Base-by-base conservation (phyloP, 129 eudicot genomes). In the Saussurea involucrata region DNA sequence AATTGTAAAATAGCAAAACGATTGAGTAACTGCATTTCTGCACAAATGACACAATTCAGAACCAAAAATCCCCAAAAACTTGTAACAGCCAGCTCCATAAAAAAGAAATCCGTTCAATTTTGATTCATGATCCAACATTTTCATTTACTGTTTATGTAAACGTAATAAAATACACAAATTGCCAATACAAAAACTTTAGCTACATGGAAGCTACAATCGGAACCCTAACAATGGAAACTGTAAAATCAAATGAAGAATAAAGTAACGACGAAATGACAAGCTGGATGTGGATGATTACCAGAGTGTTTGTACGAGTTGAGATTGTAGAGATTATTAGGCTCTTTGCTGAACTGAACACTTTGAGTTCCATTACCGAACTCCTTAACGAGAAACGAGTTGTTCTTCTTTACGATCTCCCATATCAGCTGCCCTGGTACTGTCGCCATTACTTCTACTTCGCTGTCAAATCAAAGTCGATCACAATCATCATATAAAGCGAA, bases 361-460 rank as follows among this genome's bases (percentile, higher is more conserved):
- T 92, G 93, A 33, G 83, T 80, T 42, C 96, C 95, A 68, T 93
- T 93, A 4, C 98, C 98, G 53, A 93, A 93, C 92, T 93, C 91
- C 89, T 93, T 93, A 5, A 93, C 97, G 63, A 90, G 83, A 66
- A 93, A 93, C 3, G 86, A 90, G 71, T 93, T 93, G 92, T 93
- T 93, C 90, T 88, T 93, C 93, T 91, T 93, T 63, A 93, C 93
- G 46, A 93, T 86, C 92, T 93, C 98, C 98, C 98, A 93, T 4
- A 93, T 85, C 86, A 93, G 78, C 64, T 92, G 92, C 63, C 98
- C 98, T 65, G 98, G 98, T 13, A 93, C 97, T 24, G 98, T 87
- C 44, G 98, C 84, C 98, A 93, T 93, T 73, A 25, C 70, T 46
- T 36, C 76, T 72, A 32, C 12, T 63, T 42, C 82, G 13, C 82